These are phyloP conservation scores for Cucumis melo DNA, from an alignment of 306 rosid species.

Conservation along the genomic window DNA sequence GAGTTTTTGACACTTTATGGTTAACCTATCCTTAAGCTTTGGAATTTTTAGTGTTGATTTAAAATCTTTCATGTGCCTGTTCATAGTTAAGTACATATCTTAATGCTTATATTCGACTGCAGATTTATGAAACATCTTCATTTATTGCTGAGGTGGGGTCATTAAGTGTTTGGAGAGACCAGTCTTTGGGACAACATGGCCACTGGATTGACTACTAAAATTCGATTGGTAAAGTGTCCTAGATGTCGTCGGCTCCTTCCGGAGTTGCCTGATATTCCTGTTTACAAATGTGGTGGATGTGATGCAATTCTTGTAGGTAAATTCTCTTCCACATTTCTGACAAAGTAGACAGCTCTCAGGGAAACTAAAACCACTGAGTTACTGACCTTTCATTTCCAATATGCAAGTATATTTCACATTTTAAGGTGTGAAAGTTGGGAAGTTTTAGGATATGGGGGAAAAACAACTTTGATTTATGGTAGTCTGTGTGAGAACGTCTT, in stretches of 20 bases:
- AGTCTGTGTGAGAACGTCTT: neutral
- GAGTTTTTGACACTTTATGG: neutral
- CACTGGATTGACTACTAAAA: slow-evolving; percentile 20
- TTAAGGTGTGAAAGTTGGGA: neutral
- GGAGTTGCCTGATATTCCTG: slow-evolving; percentile 37
- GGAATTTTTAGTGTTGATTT: neutral
- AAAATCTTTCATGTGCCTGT: neutral
- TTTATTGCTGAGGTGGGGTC: neutral
- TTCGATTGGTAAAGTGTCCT: slow-evolving; percentile 75
- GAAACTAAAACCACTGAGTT: neutral
- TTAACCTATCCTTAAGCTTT: neutral
- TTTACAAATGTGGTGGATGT: slow-evolving; percentile 87
- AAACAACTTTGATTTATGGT: neutral
- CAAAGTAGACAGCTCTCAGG: neutral
- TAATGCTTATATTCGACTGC: neutral
- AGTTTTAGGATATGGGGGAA: neutral
- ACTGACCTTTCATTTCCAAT: neutral
- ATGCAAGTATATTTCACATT: neutral
- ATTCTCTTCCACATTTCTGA: neutral
- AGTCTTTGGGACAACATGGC: neutral
- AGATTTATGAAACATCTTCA: neutral
- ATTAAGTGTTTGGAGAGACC: neutral
- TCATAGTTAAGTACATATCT: neutral
- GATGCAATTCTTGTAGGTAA: slow-evolving; percentile 62
- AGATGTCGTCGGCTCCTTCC: slow-evolving; percentile 49